A percentile compares a stretch with the other conserved stretches of the same genome.
Evolutionary conservation across 208 protist genomes (phyloP).

Genomic region (Eutreptiella sp.): DNA sequence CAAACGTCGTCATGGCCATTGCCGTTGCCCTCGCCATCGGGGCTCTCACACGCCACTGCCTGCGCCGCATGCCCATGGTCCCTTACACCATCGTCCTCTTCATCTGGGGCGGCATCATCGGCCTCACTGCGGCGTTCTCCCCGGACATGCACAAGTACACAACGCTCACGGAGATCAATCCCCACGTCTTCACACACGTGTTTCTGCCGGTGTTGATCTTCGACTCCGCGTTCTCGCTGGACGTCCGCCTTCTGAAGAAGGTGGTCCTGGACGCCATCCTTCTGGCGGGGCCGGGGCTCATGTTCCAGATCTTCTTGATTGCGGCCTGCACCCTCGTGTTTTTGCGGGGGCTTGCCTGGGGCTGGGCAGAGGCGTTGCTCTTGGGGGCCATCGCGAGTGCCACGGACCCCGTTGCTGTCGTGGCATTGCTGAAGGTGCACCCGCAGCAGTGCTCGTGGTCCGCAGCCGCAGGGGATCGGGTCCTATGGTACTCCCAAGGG

Average conservation of each 20-base stretch:
- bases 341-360: slow-evolving; percentile 49
- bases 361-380: slow-evolving; percentile 55
- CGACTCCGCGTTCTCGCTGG: slow-evolving; percentile 68
- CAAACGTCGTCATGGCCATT: no score
- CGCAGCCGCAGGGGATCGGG: no score
- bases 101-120: slow-evolving; percentile 6
- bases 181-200: slow-evolving; percentile 70
- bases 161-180: slow-evolving; percentile 43
- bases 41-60: neutral
- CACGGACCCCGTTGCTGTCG: slow-evolving; percentile 76
- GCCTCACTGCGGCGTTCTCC: slow-evolving; percentile 6
- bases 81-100: slow-evolving; percentile 23
- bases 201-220: slow-evolving; percentile 81
- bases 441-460: no score
- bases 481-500: no score
- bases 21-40: slow-evolving; percentile 22
- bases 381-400: slow-evolving; percentile 73
- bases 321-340: slow-evolving; percentile 43
- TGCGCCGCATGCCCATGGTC: neutral
- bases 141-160: slow-evolving; percentile 46
- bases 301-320: slow-evolving; percentile 61
- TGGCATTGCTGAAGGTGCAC: slow-evolving; percentile 72
- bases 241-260: slow-evolving; percentile 58
- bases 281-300: slow-evolving; percentile 62
- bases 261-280: slow-evolving; percentile 56